Percentiles rank a stretch among this genome's conserved stretches.
Evolutionary conservation across 176 grass and related monocot species (phyloP).

Genomic region (Hordeum vulgare): DNA sequence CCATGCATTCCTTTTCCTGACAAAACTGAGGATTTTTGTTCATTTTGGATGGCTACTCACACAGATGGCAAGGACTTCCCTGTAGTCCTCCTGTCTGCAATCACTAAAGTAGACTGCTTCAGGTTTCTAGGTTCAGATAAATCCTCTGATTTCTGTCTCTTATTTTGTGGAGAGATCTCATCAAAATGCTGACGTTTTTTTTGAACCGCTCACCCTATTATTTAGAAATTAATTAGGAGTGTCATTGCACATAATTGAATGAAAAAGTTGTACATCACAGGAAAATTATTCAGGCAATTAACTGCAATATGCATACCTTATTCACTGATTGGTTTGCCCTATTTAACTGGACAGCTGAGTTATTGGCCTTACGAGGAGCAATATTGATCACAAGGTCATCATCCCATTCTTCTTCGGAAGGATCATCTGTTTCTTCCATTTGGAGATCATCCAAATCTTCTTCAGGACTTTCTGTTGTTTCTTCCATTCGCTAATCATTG

Average conservation of each 20-base stretch:
- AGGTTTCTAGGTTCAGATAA: constrained; percentile 21
- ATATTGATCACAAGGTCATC: constrained; percentile 87
- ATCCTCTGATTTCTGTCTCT: constrained; percentile 33
- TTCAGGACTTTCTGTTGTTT: constrained; percentile 33
- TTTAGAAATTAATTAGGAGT: neutral
- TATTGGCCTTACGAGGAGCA: constrained; percentile 33
- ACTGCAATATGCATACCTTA: constrained; percentile 40
- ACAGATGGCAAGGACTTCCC: constrained; percentile 11
- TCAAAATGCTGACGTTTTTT: constrained; percentile 19
- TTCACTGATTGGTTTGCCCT: constrained; percentile 1
- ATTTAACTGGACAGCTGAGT: constrained; percentile 30
- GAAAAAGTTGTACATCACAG: neutral
- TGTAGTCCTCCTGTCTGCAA: neutral
- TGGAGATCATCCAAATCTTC: constrained; percentile 53
- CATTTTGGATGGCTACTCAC: constrained; percentile 6
- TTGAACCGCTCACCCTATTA: constrained; percentile 28
- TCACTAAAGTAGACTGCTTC: constrained; percentile 22
- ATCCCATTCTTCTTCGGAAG: constrained; percentile 69
- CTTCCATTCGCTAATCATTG: constrained; percentile 24
- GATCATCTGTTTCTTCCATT: constrained; percentile 42
- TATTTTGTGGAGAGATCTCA: constrained; percentile 19
- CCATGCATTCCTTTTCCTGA: constrained; percentile 19
- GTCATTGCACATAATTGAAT: neutral
- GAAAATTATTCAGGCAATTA: neutral
- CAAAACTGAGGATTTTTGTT: constrained; percentile 2